Conservation (phyloP, 208 protist species). For the Zelonia costaricensis region DNA sequence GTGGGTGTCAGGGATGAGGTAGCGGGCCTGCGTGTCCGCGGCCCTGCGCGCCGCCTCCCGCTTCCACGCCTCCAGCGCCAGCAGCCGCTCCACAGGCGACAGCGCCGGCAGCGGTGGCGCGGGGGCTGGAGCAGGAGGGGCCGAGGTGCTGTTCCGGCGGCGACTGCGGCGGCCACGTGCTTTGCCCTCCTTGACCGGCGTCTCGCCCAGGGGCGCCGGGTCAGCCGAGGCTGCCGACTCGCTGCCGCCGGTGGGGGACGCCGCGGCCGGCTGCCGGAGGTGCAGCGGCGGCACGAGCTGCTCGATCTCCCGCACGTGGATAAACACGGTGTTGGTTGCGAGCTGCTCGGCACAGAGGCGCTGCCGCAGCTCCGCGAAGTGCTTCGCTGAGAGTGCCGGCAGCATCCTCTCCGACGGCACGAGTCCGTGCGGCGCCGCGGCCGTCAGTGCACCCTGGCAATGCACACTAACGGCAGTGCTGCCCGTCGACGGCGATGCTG, state of each 20-base stretch:
- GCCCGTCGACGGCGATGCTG: neutral
- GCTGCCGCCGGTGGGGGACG: neutral
- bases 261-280: slow-evolving; percentile 26
- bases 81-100: slow-evolving; percentile 49
- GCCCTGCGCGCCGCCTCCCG: slow-evolving; percentile 37
- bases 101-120: slow-evolving; percentile 11
- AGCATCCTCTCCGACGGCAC: neutral
- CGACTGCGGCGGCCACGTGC: slow-evolving; percentile 15
- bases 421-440: neutral
- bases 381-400: slow-evolving; percentile 13
- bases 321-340: slow-evolving; percentile 65
- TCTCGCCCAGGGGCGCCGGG: neutral
- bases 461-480: no score
- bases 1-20: slow-evolving; percentile 44
- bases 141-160: neutral
- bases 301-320: slow-evolving; percentile 86
- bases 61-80: slow-evolving; percentile 69
- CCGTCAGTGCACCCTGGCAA: no score
- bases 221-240: neutral
- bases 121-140: neutral
- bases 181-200: neutral
- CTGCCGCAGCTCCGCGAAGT: slow-evolving; percentile 37
- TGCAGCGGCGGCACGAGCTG: slow-evolving; percentile 70
- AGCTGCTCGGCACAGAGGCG: slow-evolving; percentile 71
- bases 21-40: slow-evolving; percentile 41